A percentile compares a stretch with the other conserved stretches of the same genome.
These are phyloP conservation scores for Beta corolliflora DNA, from an alignment of 179 eudicot species.

Conservation along the genomic window DNA sequence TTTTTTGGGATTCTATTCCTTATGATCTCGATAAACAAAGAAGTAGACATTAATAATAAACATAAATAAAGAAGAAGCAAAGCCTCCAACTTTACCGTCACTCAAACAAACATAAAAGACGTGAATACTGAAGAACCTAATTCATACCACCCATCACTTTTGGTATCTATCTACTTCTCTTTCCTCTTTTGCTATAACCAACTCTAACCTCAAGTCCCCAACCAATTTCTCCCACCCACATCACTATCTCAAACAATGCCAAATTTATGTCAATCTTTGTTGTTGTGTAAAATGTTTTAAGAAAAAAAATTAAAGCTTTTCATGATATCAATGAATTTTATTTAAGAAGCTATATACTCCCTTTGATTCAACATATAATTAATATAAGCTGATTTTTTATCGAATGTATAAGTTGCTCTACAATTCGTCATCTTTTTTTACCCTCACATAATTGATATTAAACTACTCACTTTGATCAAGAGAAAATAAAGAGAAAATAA, in stretches of 20 bases:
- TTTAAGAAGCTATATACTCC: too few species aligned
- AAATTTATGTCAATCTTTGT: not conserved
- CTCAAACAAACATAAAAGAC: constrained; percentile 29
- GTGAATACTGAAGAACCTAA: constrained; percentile 28
- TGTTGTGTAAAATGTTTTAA: not conserved
- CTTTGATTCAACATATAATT: too few species aligned
- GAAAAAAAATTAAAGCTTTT: not conserved
- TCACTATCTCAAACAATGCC: not conserved
- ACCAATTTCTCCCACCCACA: constrained; percentile 18
- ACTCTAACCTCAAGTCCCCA: constrained; percentile 19
- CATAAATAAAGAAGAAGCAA: constrained; percentile 3
- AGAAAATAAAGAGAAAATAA: too few species aligned
- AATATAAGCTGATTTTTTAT: too few species aligned
- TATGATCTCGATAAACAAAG: not conserved
- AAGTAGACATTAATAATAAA: not conserved
- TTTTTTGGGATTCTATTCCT: not conserved
- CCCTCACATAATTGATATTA: too few species aligned
- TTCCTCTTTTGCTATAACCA: constrained; percentile 28
- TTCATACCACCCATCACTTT: constrained; percentile 26
- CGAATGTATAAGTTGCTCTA: too few species aligned
- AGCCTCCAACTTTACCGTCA: constrained; percentile 14
- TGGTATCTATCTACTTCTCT: constrained; percentile 28
- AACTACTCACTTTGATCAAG: too few species aligned
- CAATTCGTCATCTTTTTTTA: too few species aligned
- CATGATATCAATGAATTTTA: too few species aligned